These are phyloP conservation scores for Pestalotiopsis sp. DNA, from an alignment of 2,329 filamentous ascomycete species.

Conservation along the genomic window DNA sequence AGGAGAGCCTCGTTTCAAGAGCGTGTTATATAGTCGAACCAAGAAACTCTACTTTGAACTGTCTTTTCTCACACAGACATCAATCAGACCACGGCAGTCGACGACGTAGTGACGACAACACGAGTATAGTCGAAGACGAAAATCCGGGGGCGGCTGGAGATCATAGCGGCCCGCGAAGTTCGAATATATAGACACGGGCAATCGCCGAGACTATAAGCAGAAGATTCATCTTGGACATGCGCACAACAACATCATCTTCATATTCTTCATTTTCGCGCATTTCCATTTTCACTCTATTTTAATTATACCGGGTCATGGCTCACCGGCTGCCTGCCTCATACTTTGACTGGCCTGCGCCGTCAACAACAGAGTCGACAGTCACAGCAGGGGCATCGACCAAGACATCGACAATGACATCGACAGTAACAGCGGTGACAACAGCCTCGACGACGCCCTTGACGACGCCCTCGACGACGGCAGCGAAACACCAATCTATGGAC, in stretches of 20 bases:
- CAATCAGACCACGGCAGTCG: neutral
- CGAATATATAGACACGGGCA: neutral
- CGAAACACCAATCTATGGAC: conserved; percentile 11
- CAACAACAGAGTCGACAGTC: neutral
- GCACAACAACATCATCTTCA: neutral
- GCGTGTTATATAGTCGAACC: neutral
- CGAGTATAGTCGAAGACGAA: neutral
- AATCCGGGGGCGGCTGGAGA: neutral
- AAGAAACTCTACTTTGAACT: neutral
- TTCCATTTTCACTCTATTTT: neutral
- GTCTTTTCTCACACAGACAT: neutral
- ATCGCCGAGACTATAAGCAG: neutral
- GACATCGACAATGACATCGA: no score
- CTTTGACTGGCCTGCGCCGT: neutral
- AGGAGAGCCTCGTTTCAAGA: neutral
- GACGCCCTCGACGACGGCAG: neutral
- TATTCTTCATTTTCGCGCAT: neutral
- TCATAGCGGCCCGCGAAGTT: neutral
- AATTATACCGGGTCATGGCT: neutral
- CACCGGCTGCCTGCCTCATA: neutral
- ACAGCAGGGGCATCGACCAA: no score
- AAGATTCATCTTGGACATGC: neutral
- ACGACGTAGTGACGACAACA: neutral
- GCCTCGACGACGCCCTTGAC: neutral
- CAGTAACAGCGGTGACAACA: no score